Evolutionary conservation across 371 early-diverging fungal genomes (phyloP).

Genomic region (Circinella umbellata): DNA sequence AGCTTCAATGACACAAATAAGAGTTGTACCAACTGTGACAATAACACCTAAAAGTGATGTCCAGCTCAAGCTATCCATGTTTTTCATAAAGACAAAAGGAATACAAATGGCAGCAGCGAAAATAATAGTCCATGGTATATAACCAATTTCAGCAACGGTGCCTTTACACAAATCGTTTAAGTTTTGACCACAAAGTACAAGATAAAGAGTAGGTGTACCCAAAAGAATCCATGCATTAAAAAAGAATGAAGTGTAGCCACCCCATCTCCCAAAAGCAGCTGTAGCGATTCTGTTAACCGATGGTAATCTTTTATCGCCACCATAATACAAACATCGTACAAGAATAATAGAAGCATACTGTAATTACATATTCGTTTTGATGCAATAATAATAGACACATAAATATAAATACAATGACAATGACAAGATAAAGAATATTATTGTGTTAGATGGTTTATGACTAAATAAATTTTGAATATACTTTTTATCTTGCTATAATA

Average conservation of each 20-base stretch:
- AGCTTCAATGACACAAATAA: conserved; percentile 46
- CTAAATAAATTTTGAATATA: no score
- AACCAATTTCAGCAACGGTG: conserved; percentile 42
- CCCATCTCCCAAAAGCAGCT: conserved; percentile 37
- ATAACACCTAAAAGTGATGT: conserved; percentile 64
- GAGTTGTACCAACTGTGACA: conserved; percentile 49
- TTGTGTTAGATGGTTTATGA: no score
- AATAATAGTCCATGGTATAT: conserved; percentile 68
- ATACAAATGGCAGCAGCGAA: conserved; percentile 54
- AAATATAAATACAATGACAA: background rate
- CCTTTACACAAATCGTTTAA: conserved; percentile 43
- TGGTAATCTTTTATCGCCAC: conserved; percentile 43
- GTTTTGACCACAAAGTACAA: conserved; percentile 60
- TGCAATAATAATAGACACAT: background rate
- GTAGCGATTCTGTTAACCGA: conserved; percentile 41
- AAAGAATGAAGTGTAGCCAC: conserved; percentile 51
- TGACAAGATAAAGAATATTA: background rate
- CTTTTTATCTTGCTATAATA: no score
- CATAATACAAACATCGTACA: conserved; percentile 38
- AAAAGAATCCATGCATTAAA: conserved; percentile 64
- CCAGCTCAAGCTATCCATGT: conserved; percentile 63
- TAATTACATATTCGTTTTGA: background rate
- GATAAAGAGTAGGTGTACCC: conserved; percentile 58
- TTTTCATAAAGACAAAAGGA: conserved; percentile 60
- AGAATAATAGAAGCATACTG: conserved; percentile 45